Evolutionary conservation across 2,329 filamentous ascomycete species (phyloP).

Genomic region (Acrocalymma vagum): DNA sequence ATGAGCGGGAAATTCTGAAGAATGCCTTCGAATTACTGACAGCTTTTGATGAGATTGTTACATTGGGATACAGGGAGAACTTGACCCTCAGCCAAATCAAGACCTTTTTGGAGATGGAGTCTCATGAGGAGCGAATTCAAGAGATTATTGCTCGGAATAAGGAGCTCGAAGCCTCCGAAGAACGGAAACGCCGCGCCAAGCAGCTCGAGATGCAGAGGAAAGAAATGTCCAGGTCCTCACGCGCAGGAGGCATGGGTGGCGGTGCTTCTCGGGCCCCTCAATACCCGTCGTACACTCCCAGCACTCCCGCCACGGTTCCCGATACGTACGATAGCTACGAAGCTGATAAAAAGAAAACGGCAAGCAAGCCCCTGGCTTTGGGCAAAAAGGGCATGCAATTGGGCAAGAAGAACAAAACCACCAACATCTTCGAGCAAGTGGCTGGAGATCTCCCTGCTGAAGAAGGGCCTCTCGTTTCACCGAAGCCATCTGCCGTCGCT

Average conservation of each 20-base stretch:
- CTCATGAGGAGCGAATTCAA: constrained; percentile 97
- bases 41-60: constrained; percentile 97
- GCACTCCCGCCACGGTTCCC: constrained; percentile 74
- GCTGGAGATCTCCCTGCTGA: constrained; percentile 90
- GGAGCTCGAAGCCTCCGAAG: constrained; percentile 96
- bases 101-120: constrained; percentile 99
- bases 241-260: constrained; percentile 48
- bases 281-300: constrained; percentile 90
- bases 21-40: constrained; percentile 97
- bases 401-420: constrained; percentile 98
- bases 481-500: constrained; percentile 60
- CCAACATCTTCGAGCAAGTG: constrained; percentile 96
- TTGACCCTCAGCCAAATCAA: constrained; percentile 96
- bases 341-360: constrained; percentile 94
- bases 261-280: constrained; percentile 71
- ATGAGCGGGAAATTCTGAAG: constrained; percentile 92
- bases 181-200: constrained; percentile 98
- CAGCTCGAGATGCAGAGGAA: constrained; percentile 99
- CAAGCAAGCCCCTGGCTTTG: constrained; percentile 77
- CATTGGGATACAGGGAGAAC: constrained; percentile 94
- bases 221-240: constrained; percentile 82
- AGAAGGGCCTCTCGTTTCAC: constrained; percentile 78
- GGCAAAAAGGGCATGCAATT: constrained; percentile 99
- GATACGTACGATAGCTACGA: constrained; percentile 95
- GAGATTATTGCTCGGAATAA: constrained; percentile 82